Evolutionary conservation across 805 yeast species (phyloP), one percentile per base, ranked within the genome.

Genomic region (Wickerhamiella nectarea): DNA sequence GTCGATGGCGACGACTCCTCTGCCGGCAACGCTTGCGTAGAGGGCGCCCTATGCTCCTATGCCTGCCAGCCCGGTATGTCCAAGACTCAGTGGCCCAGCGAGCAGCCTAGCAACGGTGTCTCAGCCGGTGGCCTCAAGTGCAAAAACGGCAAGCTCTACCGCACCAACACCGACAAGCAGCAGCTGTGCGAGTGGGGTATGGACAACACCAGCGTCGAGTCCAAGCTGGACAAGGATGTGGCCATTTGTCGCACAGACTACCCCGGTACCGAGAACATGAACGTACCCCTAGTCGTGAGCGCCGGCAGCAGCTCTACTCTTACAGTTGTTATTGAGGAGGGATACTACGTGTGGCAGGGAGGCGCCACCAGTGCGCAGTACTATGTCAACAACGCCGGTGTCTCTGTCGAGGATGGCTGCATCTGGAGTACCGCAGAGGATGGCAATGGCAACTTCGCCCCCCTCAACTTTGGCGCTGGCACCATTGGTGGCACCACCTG

Each of bases 261-360:
- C 76, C 98, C 98, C 60, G 98, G 98, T 69, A 80, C 95, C 52
- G 98, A 89, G 71, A 86, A 86, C 75, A 91, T 89, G 97, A 93
- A 79, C 53, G 73, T 89, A 50, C 97, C 98, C 63, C 87, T 96
- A 48, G 68, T 75, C 50, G 80, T 87, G 41, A 63, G 61, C 26
- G 81, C 80, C 47, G 95, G 94, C 56, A 56, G 68, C 34, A 54
- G 72, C 33, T 63, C 71, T 57, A 79, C 80, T 46, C 68, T 86
- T 53, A 71, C 95, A 42, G 93, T 80, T 53, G 95, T 87, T 50
- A 72, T 84, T 64, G 74, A 76, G 61, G 79, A 69, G 52, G 57
- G 70, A 50, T 89, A 89, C 74, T 91, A 76, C 75, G 61, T 60
- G 46, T 87, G 95, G 95, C 54, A 67, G 58, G 93, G 94, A 46